Evolutionary conservation across 2,329 filamentous ascomycete genomes (phyloP).

Genomic region (Fusarium paranaense): DNA sequence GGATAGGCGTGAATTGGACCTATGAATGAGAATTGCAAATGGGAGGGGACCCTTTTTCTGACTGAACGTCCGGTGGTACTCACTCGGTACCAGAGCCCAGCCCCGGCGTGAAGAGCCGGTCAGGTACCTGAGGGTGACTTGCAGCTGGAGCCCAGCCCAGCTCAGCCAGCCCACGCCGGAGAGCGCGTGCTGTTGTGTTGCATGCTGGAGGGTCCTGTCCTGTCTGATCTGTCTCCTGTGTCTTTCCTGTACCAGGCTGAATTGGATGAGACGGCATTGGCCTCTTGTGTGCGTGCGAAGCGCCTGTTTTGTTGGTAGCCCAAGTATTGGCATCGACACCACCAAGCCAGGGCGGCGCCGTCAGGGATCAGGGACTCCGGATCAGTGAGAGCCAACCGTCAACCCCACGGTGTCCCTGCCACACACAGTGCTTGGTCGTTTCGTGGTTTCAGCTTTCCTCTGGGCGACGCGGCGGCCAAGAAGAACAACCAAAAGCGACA

Average conservation of each 20-base stretch:
- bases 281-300: not conserved
- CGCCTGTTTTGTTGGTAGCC: slow-evolving; percentile 4
- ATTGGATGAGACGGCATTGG: slow-evolving; percentile 15
- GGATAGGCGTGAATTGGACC: slow-evolving; percentile 6
- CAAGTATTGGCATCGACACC: slow-evolving; percentile 19
- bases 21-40: not conserved
- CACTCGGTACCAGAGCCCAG: not conserved
- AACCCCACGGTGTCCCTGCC: slow-evolving; percentile 41
- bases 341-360: not conserved
- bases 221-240: not conserved
- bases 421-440: slow-evolving; percentile 34
- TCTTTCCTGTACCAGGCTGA: slow-evolving; percentile 10
- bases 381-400: slow-evolving; percentile 44
- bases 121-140: slow-evolving; percentile 32
- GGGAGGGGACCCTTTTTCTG: not conserved
- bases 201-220: not conserved
- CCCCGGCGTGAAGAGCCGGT: not conserved
- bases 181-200: not conserved
- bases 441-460: slow-evolving; percentile 27
- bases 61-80: slow-evolving; percentile 1
- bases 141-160: not conserved
- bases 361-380: slow-evolving; percentile 23
- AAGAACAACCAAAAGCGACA: not conserved
- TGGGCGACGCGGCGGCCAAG: not conserved
- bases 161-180: not conserved